Conservation (phyloP, 345 rosid genomes). For the Orychophragmus violaceus region DNA sequence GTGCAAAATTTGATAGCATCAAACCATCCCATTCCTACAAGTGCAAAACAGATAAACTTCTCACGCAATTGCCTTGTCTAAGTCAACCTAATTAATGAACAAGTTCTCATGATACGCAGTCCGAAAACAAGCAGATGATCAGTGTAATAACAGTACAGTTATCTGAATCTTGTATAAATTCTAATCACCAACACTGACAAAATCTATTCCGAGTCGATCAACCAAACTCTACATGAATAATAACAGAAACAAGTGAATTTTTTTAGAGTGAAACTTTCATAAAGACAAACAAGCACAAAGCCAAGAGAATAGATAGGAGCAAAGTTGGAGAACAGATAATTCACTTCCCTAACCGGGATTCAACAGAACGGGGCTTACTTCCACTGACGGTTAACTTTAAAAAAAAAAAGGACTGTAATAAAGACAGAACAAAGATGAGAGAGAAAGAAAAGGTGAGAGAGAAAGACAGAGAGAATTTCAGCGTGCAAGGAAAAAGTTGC, state of each 20-base stretch:
- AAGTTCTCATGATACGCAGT: background rate
- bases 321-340: background rate
- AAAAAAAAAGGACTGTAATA: no score
- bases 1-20: conserved; percentile 86
- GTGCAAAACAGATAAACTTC: conserved; percentile 3
- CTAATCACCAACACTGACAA: background rate
- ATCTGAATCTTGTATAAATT: background rate
- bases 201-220: background rate
- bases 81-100: background rate
- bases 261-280: background rate
- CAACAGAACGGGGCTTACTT: no score
- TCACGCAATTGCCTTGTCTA: background rate
- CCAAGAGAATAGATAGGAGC: background rate
- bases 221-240: background rate
- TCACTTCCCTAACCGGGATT: no score
- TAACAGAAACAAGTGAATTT: background rate
- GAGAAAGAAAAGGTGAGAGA: no score
- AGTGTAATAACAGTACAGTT: background rate
- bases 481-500: no score
- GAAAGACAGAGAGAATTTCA: no score
- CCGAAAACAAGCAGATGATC: background rate
- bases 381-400: no score
- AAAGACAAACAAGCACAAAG: background rate
- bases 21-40: conserved; percentile 94
- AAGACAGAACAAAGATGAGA: no score